These are phyloP conservation scores for Kodamaea anthophila DNA, from an alignment of 1,139 yeast species.

Conservation along the genomic window DNA sequence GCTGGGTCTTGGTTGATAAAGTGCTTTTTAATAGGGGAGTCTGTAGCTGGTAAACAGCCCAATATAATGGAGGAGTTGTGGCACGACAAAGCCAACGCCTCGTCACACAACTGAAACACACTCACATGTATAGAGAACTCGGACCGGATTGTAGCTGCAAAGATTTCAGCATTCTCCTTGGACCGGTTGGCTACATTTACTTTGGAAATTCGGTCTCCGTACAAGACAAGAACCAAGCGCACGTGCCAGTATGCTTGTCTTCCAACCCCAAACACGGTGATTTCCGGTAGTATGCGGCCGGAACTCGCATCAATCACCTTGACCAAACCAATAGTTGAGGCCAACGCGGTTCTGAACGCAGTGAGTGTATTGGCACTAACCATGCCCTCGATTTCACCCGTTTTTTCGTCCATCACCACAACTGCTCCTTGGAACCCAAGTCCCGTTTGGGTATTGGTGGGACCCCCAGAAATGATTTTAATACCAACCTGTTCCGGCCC, in stretches of 20 bases:
- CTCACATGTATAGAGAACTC: constrained; percentile 23
- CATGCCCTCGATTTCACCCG: constrained; percentile 49
- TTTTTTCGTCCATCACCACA: constrained; percentile 40
- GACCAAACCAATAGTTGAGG: constrained; percentile 44
- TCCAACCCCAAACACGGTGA: constrained; percentile 59
- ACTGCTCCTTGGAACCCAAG: constrained; percentile 51
- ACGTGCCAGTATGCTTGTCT: constrained; percentile 65
- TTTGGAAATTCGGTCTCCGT: constrained; percentile 24
- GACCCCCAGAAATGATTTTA: constrained; percentile 48
- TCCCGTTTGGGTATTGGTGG: constrained; percentile 23
- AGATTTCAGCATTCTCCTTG: constrained; percentile 31
- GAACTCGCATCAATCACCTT: constrained; percentile 23
- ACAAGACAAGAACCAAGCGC: constrained; percentile 38
- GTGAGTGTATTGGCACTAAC: constrained; percentile 57
- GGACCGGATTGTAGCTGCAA: constrained; percentile 18
- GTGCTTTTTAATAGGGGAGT: constrained; percentile 35
- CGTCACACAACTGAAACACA: too few species aligned
- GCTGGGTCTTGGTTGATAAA: constrained; percentile 26
- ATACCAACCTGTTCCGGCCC: constrained; percentile 43
- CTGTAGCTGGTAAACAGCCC: constrained; percentile 56
- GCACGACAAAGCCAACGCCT: constrained; percentile 17
- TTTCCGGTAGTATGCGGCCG: constrained; percentile 15
- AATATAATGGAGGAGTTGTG: constrained; percentile 38
- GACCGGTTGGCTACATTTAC: constrained; percentile 48
- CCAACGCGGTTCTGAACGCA: constrained; percentile 64